These are phyloP conservation scores for Tetrastigma voinierianum DNA, from an alignment of 164 flowering plant genomes.

Conservation along the genomic window DNA sequence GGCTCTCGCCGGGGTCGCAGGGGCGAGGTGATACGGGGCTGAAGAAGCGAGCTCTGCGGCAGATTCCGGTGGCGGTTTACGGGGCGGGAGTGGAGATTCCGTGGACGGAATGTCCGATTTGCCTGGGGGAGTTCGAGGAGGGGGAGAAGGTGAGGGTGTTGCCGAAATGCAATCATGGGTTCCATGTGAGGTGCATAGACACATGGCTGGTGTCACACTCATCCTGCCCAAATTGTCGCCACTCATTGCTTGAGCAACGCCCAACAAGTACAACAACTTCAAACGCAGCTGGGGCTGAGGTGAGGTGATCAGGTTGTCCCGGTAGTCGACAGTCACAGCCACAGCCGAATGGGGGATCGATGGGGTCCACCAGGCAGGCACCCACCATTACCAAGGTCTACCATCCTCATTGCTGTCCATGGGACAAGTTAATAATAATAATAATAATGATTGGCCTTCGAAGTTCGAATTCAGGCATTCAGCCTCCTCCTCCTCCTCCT, in stretches of 20 bases:
- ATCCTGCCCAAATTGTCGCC: conserved; percentile 75
- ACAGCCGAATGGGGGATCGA: conserved; percentile 7
- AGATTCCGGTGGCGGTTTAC: conserved; percentile 62
- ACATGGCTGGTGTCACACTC: conserved; percentile 69
- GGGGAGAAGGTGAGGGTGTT: conserved; percentile 71
- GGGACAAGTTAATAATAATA: not conserved
- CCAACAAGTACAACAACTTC: conserved; percentile 1
- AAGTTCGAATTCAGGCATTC: too few relatives aligned
- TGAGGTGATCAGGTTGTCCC: too few relatives aligned
- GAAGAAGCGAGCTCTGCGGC: conserved; percentile 47
- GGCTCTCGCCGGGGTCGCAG: conserved; percentile 33
- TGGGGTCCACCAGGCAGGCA: too few relatives aligned
- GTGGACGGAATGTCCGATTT: conserved; percentile 71
- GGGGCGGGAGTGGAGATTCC: conserved; percentile 31
- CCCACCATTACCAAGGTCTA: conserved; percentile 4
- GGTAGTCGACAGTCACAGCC: too few relatives aligned
- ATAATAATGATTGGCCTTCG: not conserved
- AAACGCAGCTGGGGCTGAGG: too few relatives aligned
- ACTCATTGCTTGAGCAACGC: conserved; percentile 39
- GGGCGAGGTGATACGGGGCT: conserved; percentile 44
- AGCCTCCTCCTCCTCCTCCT: too few relatives aligned
- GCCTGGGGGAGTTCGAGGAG: conserved; percentile 62
- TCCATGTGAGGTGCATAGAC: conserved; percentile 71
- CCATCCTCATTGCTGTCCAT: not conserved
- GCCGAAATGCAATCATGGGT: conserved; percentile 67